phyloP scores from a whole-genome alignment of 2,329 filamentous ascomycete species.

The Hansfordia pulvinata region DNA sequence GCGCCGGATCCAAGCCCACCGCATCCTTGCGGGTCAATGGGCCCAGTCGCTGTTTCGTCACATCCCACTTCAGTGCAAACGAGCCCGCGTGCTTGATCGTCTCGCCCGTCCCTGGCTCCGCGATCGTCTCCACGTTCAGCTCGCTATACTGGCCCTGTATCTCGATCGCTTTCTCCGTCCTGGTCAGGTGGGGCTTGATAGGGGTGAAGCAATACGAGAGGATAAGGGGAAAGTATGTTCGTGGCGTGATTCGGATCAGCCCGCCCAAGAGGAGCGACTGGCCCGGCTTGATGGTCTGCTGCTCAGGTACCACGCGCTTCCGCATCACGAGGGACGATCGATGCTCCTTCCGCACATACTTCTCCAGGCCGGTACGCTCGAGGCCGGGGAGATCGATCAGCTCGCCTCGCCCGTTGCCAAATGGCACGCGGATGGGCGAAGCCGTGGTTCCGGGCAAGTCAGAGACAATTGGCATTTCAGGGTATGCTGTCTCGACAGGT shows the following conservation, averaged over 20 bases:
- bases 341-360: conserved; percentile 54
- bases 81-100: conserved; percentile 57
- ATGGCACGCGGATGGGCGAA: conserved; percentile 85
- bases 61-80: conserved; percentile 66
- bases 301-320: conserved; percentile 57
- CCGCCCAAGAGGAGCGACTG: conserved; percentile 78
- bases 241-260: conserved; percentile 75
- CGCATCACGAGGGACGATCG: conserved; percentile 66
- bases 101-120: conserved; percentile 39
- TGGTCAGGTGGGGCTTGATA: conserved; percentile 61
- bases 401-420: conserved; percentile 75
- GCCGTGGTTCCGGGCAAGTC: conserved; percentile 85
- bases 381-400: conserved; percentile 87
- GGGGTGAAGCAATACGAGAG: conserved; percentile 82
- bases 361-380: conserved; percentile 57
- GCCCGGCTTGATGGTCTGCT: conserved; percentile 57
- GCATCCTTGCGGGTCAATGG: conserved; percentile 53
- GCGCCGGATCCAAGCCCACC: conserved; percentile 48
- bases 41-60: conserved; percentile 67
- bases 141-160: conserved; percentile 54
- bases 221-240: conserved; percentile 48
- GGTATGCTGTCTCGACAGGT: conserved; percentile 60
- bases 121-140: conserved; percentile 49
- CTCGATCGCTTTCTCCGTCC: conserved; percentile 64
- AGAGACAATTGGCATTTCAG: conserved; percentile 75